Evolutionary conservation across 106 monocot genomes (phyloP), one percentile per base, ranked within the genome.

Genomic region (Allium sativum): DNA sequence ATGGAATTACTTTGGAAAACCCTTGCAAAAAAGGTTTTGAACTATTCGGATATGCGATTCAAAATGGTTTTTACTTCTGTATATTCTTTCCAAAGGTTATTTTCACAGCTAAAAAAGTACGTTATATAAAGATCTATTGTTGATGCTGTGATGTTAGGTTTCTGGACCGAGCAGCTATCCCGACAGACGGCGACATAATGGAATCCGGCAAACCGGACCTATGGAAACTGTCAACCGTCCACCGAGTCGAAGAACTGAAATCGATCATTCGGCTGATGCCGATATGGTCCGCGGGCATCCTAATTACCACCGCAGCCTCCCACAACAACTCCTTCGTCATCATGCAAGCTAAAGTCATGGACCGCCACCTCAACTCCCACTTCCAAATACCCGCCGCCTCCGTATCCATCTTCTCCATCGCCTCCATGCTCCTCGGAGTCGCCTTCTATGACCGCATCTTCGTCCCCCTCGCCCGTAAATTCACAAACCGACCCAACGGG

Each of bases 161-260:
- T 42, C 61, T 80, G 3, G 75, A 80, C 48, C 53, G 53, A 13
- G 80, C 71, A 6, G 80, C 80, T 1, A 54, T 80, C 10, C 1
- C 42, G 3, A 68, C 44, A 0, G 58, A 71, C 4, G 70, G 61
- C 21, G 75, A 75, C 70, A 20, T 60, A 1, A 18, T 19, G 0
- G 45, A 44, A 11, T 21, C 64, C 17, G 79, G 70, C 45, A 11
- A 45, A 5, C 68, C 65, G 10, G 42, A 19, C 10, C 68, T 52
- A 3, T 76, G 81, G 81, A 55, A 71, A 52, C 72, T 81, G 7
- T 76, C 72, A 45, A 81, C 76, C 7, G 81, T 81, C n/a, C 76
- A 72, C 46, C 81, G 72, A 5, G 60, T 80, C 19, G 79, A 80
- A 54, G 79, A 80, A 57, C 75, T 80, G 9, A 80, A 80, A 43